Conservation (phyloP, 2,329 filamentous ascomycete species). For the Didymella pomorum region DNA sequence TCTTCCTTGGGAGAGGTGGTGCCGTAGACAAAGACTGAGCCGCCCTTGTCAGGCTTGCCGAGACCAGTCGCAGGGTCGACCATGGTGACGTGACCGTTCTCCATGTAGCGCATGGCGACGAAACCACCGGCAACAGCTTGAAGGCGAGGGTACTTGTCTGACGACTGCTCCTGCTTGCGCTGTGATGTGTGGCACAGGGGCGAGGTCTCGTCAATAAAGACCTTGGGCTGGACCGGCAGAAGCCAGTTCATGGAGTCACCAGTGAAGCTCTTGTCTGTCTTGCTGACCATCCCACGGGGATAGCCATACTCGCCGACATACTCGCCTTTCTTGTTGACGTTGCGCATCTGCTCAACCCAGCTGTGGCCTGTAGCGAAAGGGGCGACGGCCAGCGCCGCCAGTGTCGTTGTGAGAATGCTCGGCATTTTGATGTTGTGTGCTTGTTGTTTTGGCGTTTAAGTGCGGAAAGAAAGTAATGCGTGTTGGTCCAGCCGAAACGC, state of each 20-base stretch:
- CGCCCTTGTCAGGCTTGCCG: slow-evolving; percentile 55
- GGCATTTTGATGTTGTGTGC: slow-evolving; percentile 28
- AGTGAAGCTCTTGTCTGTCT: slow-evolving; percentile 63
- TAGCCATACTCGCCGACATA: slow-evolving; percentile 77
- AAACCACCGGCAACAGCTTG: slow-evolving; percentile 59
- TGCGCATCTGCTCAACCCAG: slow-evolving; percentile 81
- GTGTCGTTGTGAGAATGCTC: slow-evolving; percentile 22
- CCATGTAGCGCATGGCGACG: slow-evolving; percentile 59
- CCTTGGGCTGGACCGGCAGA: slow-evolving; percentile 62
- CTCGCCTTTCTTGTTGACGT: slow-evolving; percentile 75
- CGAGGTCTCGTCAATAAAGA: slow-evolving; percentile 60
- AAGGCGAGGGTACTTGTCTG: slow-evolving; percentile 68
- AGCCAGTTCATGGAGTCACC: slow-evolving; percentile 63
- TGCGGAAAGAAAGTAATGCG: slow-evolving; percentile 7
- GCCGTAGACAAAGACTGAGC: slow-evolving; percentile 59
- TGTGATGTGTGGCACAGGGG: slow-evolving; percentile 72
- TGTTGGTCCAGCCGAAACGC: slow-evolving; percentile 22
- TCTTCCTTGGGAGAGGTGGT: slow-evolving; percentile 58
- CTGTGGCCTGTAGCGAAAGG: slow-evolving; percentile 63
- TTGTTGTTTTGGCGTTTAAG: slow-evolving; percentile 14
- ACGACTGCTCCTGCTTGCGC: slow-evolving; percentile 62
- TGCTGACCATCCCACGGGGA: slow-evolving; percentile 72
- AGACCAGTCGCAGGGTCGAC: slow-evolving; percentile 47
- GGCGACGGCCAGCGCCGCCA: slow-evolving; percentile 32
- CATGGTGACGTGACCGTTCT: slow-evolving; percentile 59